Percentiles rank a stretch among this genome's conserved stretches.
These are phyloP conservation scores for Aechmea fasciata DNA, from an alignment of 176 grass and related monocot species.

Conservation along the genomic window DNA sequence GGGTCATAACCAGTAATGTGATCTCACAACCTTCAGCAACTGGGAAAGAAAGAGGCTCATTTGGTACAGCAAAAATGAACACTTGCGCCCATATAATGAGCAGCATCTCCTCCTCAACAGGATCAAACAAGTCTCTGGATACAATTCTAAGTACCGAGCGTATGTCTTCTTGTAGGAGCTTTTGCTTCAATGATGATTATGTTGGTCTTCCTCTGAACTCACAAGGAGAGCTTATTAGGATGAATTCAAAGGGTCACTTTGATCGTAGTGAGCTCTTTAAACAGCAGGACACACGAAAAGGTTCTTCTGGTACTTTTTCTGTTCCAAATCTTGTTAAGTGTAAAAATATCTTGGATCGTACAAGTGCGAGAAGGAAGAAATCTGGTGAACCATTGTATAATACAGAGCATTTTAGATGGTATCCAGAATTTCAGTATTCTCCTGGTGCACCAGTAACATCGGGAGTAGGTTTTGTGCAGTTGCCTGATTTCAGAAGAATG, in stretches of 20 bases:
- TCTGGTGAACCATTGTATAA: slow-evolving; percentile 27
- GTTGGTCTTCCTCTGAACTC: slow-evolving; percentile 79
- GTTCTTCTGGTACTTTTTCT: slow-evolving; percentile 24
- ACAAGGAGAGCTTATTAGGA: slow-evolving; percentile 70
- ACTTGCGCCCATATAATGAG: slow-evolving; percentile 10
- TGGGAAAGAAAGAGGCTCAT: slow-evolving; percentile 13
- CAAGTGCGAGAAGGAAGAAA: slow-evolving; percentile 32
- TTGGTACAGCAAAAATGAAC: slow-evolving; percentile 17
- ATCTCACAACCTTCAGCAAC: neutral
- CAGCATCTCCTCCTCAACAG: slow-evolving; percentile 42
- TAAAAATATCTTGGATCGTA: slow-evolving; percentile 7
- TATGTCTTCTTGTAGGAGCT: slow-evolving; percentile 33
- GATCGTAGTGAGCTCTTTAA: slow-evolving; percentile 31
- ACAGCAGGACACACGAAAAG: slow-evolving; percentile 23
- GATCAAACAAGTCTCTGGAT: slow-evolving; percentile 44
- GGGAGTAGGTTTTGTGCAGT: slow-evolving; percentile 36
- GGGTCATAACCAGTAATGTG: slow-evolving; percentile 21
- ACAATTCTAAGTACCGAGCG: slow-evolving; percentile 19
- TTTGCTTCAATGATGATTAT: slow-evolving; percentile 32
- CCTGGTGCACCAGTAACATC: slow-evolving; percentile 20
- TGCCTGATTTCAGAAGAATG: slow-evolving; percentile 44
- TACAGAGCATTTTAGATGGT: slow-evolving; percentile 35
- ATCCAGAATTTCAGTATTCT: slow-evolving; percentile 24
- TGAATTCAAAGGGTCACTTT: slow-evolving; percentile 31
- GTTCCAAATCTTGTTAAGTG: slow-evolving; percentile 21